phyloP scores from a whole-genome alignment of 805 yeast species.

The Kluyveromyces lactis region DNA sequence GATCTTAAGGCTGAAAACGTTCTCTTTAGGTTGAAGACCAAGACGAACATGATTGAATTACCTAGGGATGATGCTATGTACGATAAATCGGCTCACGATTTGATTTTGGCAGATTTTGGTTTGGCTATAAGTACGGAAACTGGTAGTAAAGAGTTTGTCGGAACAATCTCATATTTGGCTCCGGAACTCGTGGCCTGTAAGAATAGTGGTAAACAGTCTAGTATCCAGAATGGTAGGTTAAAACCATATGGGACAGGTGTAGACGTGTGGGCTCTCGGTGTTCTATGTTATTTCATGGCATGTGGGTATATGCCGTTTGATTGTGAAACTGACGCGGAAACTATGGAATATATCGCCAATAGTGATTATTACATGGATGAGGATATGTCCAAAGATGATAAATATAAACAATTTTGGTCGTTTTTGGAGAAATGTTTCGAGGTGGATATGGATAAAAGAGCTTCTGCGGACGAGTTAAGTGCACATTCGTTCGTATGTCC shows the following conservation, averaged over 20 bases:
- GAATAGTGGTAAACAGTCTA: slow-evolving; percentile 18
- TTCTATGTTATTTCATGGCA: slow-evolving; percentile 57
- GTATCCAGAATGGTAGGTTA: slow-evolving; percentile 10
- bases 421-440: slow-evolving; percentile 49
- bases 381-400: slow-evolving; percentile 48
- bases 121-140: slow-evolving; percentile 39
- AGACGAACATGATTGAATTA: neutral
- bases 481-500: slow-evolving; percentile 34
- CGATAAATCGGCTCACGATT: slow-evolving; percentile 26
- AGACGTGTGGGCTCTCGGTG: slow-evolving; percentile 75
- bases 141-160: slow-evolving; percentile 42
- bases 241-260: slow-evolving; percentile 47
- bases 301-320: slow-evolving; percentile 76
- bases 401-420: slow-evolving; percentile 40
- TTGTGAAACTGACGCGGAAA: slow-evolving; percentile 61
- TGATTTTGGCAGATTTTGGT: slow-evolving; percentile 43
- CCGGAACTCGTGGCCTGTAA: slow-evolving; percentile 52
- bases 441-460: slow-evolving; percentile 37
- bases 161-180: slow-evolving; percentile 69
- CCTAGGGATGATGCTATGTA: slow-evolving; percentile 18
- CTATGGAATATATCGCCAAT: slow-evolving; percentile 49
- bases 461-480: slow-evolving; percentile 37
- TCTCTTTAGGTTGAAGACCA: slow-evolving; percentile 33
- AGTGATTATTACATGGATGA: slow-evolving; percentile 59
- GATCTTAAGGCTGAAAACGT: slow-evolving; percentile 70